These are phyloP conservation scores for Micromonas commoda DNA, from an alignment of 139 green algal species.

Conservation along the genomic window DNA sequence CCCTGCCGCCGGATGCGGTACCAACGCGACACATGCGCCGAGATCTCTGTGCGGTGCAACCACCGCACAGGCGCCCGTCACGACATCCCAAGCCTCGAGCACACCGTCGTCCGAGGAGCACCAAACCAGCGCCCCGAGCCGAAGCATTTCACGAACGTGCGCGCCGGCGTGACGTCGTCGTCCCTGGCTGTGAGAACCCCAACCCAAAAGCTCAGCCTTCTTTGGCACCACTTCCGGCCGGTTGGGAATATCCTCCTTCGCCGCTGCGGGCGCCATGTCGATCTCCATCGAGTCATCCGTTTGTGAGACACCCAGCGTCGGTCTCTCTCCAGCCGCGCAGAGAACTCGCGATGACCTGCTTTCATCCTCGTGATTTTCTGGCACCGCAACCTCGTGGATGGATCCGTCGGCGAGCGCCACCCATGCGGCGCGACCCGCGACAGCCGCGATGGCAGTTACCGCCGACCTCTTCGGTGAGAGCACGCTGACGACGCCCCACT, in stretches of 20 bases:
- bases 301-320: too few species aligned
- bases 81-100: background rate
- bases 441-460: background rate
- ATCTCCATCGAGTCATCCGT: too few species aligned
- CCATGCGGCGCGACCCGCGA: background rate
- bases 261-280: too few species aligned
- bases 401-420: background rate
- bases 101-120: background rate
- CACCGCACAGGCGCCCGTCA: background rate
- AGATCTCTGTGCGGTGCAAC: background rate
- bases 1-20: background rate
- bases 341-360: too few species aligned
- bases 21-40: background rate
- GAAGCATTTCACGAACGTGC: background rate
- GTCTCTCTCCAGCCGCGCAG: too few species aligned
- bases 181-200: too few species aligned
- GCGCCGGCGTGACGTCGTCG: too few species aligned
- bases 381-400: background rate
- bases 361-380: too few species aligned
- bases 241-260: too few species aligned
- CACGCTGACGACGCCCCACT: background rate
- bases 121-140: background rate
- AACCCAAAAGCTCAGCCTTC: too few species aligned
- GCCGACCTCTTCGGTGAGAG: background rate
- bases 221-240: too few species aligned